phyloP scores from a whole-genome alignment of 352 stramenopile species.

The Paralagenidium karlingii region DNA sequence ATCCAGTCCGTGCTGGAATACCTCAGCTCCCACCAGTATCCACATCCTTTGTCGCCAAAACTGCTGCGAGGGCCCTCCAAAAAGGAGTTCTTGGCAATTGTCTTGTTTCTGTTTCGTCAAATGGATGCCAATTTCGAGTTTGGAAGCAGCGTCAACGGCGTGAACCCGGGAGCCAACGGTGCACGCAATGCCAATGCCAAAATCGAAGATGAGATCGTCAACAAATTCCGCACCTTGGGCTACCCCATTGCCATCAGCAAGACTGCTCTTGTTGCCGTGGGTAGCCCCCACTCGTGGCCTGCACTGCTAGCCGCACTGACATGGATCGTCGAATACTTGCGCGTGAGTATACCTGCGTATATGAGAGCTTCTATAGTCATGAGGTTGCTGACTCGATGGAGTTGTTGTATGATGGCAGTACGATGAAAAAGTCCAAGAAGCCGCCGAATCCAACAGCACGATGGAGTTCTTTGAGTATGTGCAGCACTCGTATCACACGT shows the following conservation, averaged over 20 bases:
- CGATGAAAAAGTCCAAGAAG: constrained; percentile 58
- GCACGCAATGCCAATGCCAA: constrained; percentile 28
- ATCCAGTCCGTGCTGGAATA: constrained; percentile 92
- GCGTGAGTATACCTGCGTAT: constrained; percentile 21
- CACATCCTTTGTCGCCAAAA: constrained; percentile 85
- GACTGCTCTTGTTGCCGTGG: constrained; percentile 88
- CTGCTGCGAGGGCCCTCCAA: constrained; percentile 88
- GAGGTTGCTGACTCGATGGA: background rate
- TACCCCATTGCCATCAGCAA: constrained; percentile 97
- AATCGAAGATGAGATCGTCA: constrained; percentile 64
- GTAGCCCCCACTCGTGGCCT: constrained; percentile 94
- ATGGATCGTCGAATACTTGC: constrained; percentile 95
- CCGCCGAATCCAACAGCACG: constrained; percentile 38
- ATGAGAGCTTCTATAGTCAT: constrained; percentile 3
- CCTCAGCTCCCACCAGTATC: constrained; percentile 84
- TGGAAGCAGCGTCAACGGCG: too few species aligned
- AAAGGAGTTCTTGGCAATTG: constrained; percentile 96
- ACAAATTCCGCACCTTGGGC: constrained; percentile 53
- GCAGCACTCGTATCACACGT: constrained; percentile 83
- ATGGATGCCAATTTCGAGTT: constrained; percentile 88
- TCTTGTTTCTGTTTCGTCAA: constrained; percentile 93
- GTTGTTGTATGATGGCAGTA: constrained; percentile 37
- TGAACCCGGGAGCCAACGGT: too few species aligned
- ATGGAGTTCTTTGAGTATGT: constrained; percentile 93
- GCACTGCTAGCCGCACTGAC: constrained; percentile 90